A percentile compares a stretch with the other conserved stretches of the same genome.
Evolutionary conservation across 257 asterid genomes (phyloP).

Genomic region (Verbascum thapsus): DNA sequence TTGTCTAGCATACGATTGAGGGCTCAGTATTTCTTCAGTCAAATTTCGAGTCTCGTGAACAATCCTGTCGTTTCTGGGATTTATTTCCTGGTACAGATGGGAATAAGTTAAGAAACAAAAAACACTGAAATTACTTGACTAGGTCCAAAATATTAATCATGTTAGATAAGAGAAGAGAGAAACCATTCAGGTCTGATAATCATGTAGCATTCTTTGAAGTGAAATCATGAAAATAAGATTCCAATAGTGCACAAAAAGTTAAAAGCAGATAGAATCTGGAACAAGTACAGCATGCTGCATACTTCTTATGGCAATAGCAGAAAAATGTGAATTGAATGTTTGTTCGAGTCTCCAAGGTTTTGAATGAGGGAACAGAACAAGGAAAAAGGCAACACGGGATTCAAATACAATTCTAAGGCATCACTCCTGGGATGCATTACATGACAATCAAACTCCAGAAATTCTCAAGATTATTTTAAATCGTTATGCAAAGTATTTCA

Average conservation of each 20-base stretch:
- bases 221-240: constrained; percentile 9
- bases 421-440: not conserved
- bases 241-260: not conserved
- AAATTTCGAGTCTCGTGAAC: constrained; percentile 52
- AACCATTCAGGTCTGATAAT: not conserved
- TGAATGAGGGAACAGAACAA: no score
- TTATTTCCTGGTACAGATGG: constrained; percentile 56
- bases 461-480: not conserved
- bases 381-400: no score
- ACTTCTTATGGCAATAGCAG: constrained; percentile 6
- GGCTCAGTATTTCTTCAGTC: constrained; percentile 60
- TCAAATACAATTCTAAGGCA: constrained; percentile 11
- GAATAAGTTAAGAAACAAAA: not conserved
- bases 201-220: constrained; percentile 11
- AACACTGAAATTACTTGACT: not conserved
- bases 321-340: constrained; percentile 11
- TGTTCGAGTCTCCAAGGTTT: not conserved
- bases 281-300: not conserved
- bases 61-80: constrained; percentile 45
- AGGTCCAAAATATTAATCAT: not conserved
- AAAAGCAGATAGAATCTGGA: not conserved
- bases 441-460: not conserved
- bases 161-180: no score
- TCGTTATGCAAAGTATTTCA: constrained; percentile 1
- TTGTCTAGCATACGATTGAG: constrained; percentile 78